A percentile compares a stretch with the other conserved stretches of the same genome.
Evolutionary conservation across 345 rosid species (phyloP).

Genomic region (Murraya paniculata): DNA sequence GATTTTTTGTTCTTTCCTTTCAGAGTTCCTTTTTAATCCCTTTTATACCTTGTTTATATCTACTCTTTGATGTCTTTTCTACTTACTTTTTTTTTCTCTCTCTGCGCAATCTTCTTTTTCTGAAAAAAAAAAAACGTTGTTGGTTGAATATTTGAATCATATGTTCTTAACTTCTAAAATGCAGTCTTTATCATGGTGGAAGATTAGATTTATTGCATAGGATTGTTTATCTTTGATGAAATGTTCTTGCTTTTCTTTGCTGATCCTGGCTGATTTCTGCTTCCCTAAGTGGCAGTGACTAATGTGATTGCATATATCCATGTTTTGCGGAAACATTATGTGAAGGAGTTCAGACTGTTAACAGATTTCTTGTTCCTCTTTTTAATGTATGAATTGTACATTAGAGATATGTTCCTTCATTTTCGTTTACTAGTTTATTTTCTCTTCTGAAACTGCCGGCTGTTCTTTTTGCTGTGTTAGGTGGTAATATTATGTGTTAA

Average conservation of each 20-base stretch:
- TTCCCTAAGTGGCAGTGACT: neutral
- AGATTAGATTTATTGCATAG: constrained; percentile 1
- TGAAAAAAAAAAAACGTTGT: neutral
- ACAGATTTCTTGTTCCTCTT: neutral
- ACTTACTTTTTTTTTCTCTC: neutral
- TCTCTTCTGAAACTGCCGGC: neutral
- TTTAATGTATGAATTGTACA: neutral
- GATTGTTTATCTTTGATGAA: constrained; percentile 5
- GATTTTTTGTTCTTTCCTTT: neutral
- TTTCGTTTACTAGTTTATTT: neutral
- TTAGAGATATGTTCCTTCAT: neutral
- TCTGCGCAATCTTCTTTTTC: neutral
- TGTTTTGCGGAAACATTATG: neutral
- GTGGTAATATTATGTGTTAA: neutral
- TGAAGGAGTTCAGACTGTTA: neutral
- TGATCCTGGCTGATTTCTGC: neutral
- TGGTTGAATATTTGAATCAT: neutral
- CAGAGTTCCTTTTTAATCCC: neutral
- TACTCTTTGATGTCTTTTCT: neutral
- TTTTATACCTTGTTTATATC: neutral
- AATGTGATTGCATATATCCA: neutral
- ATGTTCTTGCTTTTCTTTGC: neutral
- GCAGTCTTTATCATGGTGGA: neutral
- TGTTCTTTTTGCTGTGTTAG: neutral
- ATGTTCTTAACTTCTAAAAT: neutral